Evolutionary conservation across 768 basidiomycete species (phyloP).

Genomic region (Leccinum truebloodii): DNA sequence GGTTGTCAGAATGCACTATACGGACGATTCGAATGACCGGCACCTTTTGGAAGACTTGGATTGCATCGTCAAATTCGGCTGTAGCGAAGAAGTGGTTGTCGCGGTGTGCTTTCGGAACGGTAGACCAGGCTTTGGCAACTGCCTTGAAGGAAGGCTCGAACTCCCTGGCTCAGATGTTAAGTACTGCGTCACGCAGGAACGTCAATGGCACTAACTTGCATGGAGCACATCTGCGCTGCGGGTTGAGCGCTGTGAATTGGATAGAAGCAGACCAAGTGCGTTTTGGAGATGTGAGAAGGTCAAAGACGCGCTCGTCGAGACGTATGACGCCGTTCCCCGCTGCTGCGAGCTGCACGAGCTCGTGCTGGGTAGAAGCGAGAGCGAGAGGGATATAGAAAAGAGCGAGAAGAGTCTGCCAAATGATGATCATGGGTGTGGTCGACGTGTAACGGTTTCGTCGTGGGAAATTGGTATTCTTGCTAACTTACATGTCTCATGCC

Average conservation of each 20-base stretch:
- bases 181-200: background rate
- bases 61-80: constrained; percentile 81
- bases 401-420: constrained; percentile 28
- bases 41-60: constrained; percentile 80
- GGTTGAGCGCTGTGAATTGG: constrained; percentile 85
- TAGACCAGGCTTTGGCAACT: constrained; percentile 83
- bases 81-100: constrained; percentile 91
- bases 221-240: constrained; percentile 81
- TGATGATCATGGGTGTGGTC: constrained; percentile 2
- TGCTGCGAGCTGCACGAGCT: constrained; percentile 68
- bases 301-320: constrained; percentile 74
- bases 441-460: constrained; percentile 6
- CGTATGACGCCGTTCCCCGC: constrained; percentile 78
- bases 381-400: constrained; percentile 34
- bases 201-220: constrained; percentile 69
- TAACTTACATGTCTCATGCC: constrained; percentile 58
- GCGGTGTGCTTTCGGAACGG: constrained; percentile 56
- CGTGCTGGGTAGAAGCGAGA: constrained; percentile 42
- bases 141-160: constrained; percentile 84
- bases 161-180: constrained; percentile 46
- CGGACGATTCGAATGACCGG: background rate
- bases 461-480: constrained; percentile 15
- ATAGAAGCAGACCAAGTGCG: constrained; percentile 89
- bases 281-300: constrained; percentile 70
- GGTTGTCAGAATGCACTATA: constrained; percentile 12